Evolutionary conservation across 129 eudicot genomes (phyloP).

Genomic region (Gnaphalium uliginosum): DNA sequence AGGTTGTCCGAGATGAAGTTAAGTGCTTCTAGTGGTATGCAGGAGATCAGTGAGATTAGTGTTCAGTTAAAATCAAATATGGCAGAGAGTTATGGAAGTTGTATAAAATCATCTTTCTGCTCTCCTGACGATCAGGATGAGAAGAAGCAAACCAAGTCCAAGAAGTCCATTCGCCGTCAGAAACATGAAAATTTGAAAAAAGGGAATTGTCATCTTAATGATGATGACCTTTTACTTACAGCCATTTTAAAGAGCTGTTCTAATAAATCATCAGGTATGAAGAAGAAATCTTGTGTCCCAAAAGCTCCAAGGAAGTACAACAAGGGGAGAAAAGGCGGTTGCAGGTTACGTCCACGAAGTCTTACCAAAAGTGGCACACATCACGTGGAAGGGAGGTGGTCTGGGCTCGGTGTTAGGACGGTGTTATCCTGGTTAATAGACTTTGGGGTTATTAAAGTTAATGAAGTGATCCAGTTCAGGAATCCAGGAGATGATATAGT

Average conservation of each 20-base stretch:
- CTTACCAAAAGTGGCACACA: slow-evolving; percentile 58
- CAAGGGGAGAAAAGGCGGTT: slow-evolving; percentile 73
- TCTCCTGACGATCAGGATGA: slow-evolving; percentile 19
- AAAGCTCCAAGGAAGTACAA: slow-evolving; percentile 62
- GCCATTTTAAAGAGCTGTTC: slow-evolving; percentile 63
- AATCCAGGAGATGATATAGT: slow-evolving; percentile 60
- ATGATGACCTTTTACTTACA: slow-evolving; percentile 84
- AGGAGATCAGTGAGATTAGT: slow-evolving; percentile 23
- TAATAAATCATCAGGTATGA: slow-evolving; percentile 31
- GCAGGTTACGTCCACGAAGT: slow-evolving; percentile 79
- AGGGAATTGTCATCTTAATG: slow-evolving; percentile 51
- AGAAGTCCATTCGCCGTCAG: slow-evolving; percentile 28
- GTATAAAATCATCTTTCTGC: slow-evolving; percentile 30
- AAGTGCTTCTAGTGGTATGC: slow-evolving; percentile 24
- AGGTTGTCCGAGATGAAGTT: slow-evolving; percentile 36
- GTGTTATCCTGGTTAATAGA: slow-evolving; percentile 77
- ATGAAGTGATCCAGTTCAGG: slow-evolving; percentile 76
- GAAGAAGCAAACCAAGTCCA: slow-evolving; percentile 28
- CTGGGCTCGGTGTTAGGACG: slow-evolving; percentile 53
- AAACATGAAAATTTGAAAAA: slow-evolving; percentile 42
- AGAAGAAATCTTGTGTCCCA: slow-evolving; percentile 34
- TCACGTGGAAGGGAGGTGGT: slow-evolving; percentile 61
- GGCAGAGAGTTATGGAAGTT: slow-evolving; percentile 21
- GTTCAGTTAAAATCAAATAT: slow-evolving; percentile 26
- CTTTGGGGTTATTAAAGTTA: slow-evolving; percentile 58